Evolutionary conservation across 805 yeast genomes (phyloP), one percentile per base, ranked within the genome.

Genomic region (Kluyveromyces aestuarii): DNA sequence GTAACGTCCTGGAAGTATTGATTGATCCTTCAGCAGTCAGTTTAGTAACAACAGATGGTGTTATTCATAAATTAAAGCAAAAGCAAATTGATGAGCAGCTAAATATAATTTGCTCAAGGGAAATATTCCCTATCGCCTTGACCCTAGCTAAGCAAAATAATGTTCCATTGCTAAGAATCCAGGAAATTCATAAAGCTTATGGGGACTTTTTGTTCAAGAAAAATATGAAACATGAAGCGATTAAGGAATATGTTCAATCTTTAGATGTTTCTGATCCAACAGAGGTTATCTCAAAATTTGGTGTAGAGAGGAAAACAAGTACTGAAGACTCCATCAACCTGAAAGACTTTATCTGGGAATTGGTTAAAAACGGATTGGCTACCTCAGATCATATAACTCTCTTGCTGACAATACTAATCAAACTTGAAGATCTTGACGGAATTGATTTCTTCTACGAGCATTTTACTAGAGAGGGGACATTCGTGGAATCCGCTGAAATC

Each of bases 351-450:
- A 67, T 89, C 35, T 80, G 80, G 61, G 75, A 75, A 11, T 70
- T 89, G 53, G 71, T 84, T 47, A 73, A 73, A 8, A 63, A 72
- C 40, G 73, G 75, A 2, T 55, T 74, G 13, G 82, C 96, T 0
- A 77, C 78, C n/a, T 73, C 79, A 30, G 95, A 89, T 59, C 97
- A 91, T 63, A 75, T 88, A 6, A 89, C 96, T 0, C 66, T 91
- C 25, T 70, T 90, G 39, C 65, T 90, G 25, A 84, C 91, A 51
- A 81, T 91, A 45, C 81, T 84, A 58, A 86, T 96, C 51, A 88
- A 89, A 59, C 66, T 87, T 56, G 85, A 83, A 51, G 75, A 75
- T 51, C 73, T 72, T 2, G 76, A 73, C 1, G 81, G 81, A 43
- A 69, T 91, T 27, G 73, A 73, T 37, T 55, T 62, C 6, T 88